Conservation (phyloP, 371 early-diverging fungal species). For the Apophysomyces trapeziformis region DNA sequence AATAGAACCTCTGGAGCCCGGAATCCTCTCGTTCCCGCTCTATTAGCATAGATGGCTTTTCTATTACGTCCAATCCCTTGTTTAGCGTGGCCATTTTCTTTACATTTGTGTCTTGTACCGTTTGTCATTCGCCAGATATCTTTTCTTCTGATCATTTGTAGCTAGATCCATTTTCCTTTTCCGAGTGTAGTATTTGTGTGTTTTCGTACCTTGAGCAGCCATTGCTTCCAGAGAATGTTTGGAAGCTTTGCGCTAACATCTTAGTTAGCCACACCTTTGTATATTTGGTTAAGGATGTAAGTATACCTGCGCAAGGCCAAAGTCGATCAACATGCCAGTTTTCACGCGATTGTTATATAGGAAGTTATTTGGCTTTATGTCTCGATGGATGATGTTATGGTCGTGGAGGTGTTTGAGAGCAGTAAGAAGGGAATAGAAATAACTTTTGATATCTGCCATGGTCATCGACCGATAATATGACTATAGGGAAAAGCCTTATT, state of each 20-base stretch:
- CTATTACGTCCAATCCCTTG: conserved; percentile 34
- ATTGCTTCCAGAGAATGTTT: background rate
- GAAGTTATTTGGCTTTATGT: conserved; percentile 98
- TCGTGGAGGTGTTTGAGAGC: conserved; percentile 81
- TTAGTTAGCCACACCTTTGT: background rate
- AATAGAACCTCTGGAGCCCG: conserved; percentile 98
- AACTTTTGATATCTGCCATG: conserved; percentile 78
- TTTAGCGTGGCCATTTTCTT: background rate
- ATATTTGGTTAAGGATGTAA: background rate
- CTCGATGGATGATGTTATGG: conserved; percentile 84
- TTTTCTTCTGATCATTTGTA: background rate
- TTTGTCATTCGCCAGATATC: background rate
- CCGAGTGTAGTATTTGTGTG: background rate
- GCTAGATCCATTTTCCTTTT: background rate
- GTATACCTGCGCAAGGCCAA: conserved; percentile 92
- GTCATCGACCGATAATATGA: conserved; percentile 60
- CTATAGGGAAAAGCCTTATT: conserved; percentile 33
- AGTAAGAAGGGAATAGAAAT: conserved; percentile 81
- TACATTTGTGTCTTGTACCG: background rate
- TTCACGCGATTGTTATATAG: conserved; percentile 72
- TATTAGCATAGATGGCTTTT: conserved; percentile 79
- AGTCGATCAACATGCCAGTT: conserved; percentile 94
- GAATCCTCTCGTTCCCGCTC: conserved; percentile 99
- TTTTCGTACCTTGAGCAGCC: background rate
- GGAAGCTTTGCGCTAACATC: background rate